Conservation (phyloP, 495 filamentous ascomycete species). For the Aspergillus steynii region DNA sequence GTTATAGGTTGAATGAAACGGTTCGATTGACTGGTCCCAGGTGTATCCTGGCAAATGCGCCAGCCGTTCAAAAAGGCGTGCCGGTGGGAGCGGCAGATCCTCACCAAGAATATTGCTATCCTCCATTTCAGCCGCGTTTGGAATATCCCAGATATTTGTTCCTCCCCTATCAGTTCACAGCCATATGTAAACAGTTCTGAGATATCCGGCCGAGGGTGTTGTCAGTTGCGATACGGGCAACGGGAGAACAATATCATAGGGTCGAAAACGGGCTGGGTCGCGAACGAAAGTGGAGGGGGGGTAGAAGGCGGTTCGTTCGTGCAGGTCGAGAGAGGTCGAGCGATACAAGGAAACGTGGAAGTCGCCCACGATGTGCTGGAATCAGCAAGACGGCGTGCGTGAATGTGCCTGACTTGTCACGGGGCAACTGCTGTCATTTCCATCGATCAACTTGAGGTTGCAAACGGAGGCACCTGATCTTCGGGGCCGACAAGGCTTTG, state of each 20-base stretch:
- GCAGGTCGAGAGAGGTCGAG: background rate
- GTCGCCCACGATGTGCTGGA: background rate
- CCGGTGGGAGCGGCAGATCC: slow-evolving; percentile 66
- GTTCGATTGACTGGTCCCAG: slow-evolving; percentile 68
- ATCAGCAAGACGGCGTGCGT: slow-evolving; percentile 2
- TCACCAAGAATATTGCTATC: slow-evolving; percentile 50
- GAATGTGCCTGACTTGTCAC: slow-evolving; percentile 12
- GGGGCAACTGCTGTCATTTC: slow-evolving; percentile 10
- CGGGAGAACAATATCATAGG: slow-evolving; percentile 18
- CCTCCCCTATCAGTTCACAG: slow-evolving; percentile 22
- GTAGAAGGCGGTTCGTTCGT: background rate
- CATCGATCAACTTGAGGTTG: slow-evolving; percentile 9
- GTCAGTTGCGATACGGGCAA: background rate
- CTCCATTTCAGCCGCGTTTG: slow-evolving; percentile 35
- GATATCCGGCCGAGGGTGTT: slow-evolving; percentile 1
- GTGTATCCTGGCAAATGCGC: slow-evolving; percentile 70
- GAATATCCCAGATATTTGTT: slow-evolving; percentile 16
- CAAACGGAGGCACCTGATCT: slow-evolving; percentile 12
- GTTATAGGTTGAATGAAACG: slow-evolving; percentile 82
- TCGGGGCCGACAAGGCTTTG: slow-evolving; percentile 13
- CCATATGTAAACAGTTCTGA: slow-evolving; percentile 21
- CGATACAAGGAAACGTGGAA: background rate
- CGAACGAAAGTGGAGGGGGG: slow-evolving; percentile 22
- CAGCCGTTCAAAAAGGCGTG: slow-evolving; percentile 71
- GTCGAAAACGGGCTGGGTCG: slow-evolving; percentile 22